Evolutionary conservation across 805 yeast genomes (phyloP).

Genomic region (Candida coquimbonensis): DNA sequence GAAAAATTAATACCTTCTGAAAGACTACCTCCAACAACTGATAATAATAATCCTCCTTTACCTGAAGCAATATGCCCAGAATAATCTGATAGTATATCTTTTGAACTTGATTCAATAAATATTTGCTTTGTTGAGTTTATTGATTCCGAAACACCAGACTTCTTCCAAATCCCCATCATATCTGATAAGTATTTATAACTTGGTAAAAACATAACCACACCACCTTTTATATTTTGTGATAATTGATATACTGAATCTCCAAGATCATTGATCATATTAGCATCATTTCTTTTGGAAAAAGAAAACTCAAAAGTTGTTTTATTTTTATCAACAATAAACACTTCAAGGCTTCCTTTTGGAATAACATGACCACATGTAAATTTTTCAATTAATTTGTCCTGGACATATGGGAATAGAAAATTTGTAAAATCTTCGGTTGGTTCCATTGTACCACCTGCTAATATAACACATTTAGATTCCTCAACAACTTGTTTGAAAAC

Average conservation of each 20-base stretch:
- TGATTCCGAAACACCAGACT: conserved; percentile 23
- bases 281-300: conserved; percentile 51
- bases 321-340: conserved; percentile 39
- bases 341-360: conserved; percentile 60
- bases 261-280: conserved; percentile 37
- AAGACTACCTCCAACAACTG: conserved; percentile 89
- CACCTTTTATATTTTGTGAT: conserved; percentile 49
- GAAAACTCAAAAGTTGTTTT: conserved; percentile 51
- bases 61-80: conserved; percentile 31
- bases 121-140: conserved; percentile 37
- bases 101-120: conserved; percentile 53
- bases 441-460: conserved; percentile 96
- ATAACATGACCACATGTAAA: conserved; percentile 83
- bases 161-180: conserved; percentile 49
- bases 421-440: conserved; percentile 68
- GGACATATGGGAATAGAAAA: conserved; percentile 57
- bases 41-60: conserved; percentile 60
- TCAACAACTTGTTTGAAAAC: conserved; percentile 60
- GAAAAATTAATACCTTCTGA: conserved; percentile 93
- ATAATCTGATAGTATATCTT: conserved; percentile 44
- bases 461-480: conserved; percentile 58
- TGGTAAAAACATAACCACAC: conserved; percentile 78
- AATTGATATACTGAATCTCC: conserved; percentile 44
- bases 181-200: conserved; percentile 66
- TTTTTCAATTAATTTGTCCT: conserved; percentile 33